Evolutionary conservation across 2,329 filamentous ascomycete species (phyloP), one percentile per base, ranked within the genome.

Genomic region (Phaeosphaeria sp.): DNA sequence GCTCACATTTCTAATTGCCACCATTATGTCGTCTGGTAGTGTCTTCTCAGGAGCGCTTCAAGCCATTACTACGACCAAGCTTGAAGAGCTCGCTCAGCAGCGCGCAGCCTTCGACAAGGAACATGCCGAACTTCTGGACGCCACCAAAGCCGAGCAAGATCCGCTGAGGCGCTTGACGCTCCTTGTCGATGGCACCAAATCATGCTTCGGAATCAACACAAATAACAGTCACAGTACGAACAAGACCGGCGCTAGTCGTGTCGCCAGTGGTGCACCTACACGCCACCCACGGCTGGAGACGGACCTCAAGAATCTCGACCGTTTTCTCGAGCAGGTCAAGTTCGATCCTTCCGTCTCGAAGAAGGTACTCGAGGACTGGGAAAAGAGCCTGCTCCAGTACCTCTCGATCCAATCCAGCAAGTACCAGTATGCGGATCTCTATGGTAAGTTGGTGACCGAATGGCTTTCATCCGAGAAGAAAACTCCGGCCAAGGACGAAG

Each of bases 51-150:
- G 69, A 47, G 77, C 74, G 1, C 65, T 77, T 15, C 73, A 74
- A 22, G 70, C 71, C 8, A 76, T 77, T 56, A 77, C 74, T 2
- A 72, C 60, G 9, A 74, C 74, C 17, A 77, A 77, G 48, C 64
- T 77, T 2, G 65, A 73, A 51, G 75, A 77, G 55, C 67, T 80
- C 9, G 65, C 71, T 4, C 76, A 79, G 68, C 71, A 74, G 24
- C 70, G 69, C 2, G 56, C 59, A 7, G 62, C 64, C 15, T 76
- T 80, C 44, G 61, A 72, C 24, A 67, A 66, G 30, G 71, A 76
- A 6, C 61, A 75, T 24, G 61, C 57, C 5, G 43, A 49, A 17
- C 57, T 75, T 8, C 30, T 67, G 17, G 54, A 45, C 15, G 43
- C 58, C 17, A 55, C 54, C 1, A 36, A 65, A 27, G 55, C 56